Percentiles rank a stretch among this genome's conserved stretches.
Conservation (phyloP, 495 filamentous ascomycete genomes). For the Xanthoparmelia taractica region DNA sequence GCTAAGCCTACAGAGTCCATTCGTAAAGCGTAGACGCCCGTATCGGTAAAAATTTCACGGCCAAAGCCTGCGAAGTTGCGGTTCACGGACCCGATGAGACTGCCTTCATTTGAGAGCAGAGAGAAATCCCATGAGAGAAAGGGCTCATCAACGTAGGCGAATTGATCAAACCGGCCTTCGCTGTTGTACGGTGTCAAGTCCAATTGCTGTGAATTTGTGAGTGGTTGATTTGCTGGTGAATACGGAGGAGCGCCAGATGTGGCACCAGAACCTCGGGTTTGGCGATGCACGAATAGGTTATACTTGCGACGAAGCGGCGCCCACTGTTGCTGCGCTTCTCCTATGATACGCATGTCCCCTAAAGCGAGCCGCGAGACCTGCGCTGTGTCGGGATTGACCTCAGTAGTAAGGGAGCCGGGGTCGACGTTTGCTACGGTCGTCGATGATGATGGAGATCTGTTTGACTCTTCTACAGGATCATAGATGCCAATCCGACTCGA, state of each 20-base stretch:
- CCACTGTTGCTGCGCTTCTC: conserved; percentile 64
- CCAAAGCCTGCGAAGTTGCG: conserved; percentile 61
- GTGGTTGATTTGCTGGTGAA: conserved; percentile 39
- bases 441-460: conserved; percentile 32
- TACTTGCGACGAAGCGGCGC: conserved; percentile 59
- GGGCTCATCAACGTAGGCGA: conserved; percentile 54
- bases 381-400: conserved; percentile 36
- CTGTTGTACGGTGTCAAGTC: conserved; percentile 35
- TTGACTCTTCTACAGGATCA: conserved; percentile 43
- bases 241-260: conserved; percentile 27
- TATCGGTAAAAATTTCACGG: conserved; percentile 66
- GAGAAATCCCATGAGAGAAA: conserved; percentile 54
- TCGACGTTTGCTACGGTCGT: conserved; percentile 38
- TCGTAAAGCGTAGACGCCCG: conserved; percentile 59
- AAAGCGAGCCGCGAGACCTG: conserved; percentile 46
- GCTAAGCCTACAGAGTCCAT: conserved; percentile 56
- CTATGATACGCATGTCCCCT: conserved; percentile 56
- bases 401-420: conserved; percentile 36
- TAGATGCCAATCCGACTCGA: conserved; percentile 58
- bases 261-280: conserved; percentile 27
- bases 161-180: conserved; percentile 49
- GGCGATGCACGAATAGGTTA: conserved; percentile 52
- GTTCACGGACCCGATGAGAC: conserved; percentile 55
- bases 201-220: conserved; percentile 44
- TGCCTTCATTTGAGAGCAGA: conserved; percentile 40